A percentile compares a stretch with the other conserved stretches of the same genome.
phyloP scores from a whole-genome alignment of 805 yeast genomes.

The Limtongozyma cylindracea region DNA sequence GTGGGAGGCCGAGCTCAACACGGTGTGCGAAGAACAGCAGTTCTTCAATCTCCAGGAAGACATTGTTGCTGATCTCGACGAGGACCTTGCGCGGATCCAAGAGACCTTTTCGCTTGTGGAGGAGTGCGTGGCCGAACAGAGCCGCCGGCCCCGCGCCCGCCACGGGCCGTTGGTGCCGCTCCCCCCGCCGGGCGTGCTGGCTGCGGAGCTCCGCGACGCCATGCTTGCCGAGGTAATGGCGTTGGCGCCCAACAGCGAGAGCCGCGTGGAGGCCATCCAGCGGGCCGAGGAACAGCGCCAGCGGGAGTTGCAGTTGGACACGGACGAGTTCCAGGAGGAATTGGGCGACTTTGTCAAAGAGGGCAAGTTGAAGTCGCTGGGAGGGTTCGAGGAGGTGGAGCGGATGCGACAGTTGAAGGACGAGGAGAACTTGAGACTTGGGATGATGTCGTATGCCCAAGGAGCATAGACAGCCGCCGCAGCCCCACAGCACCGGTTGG shows the following conservation, averaged over 20 bases:
- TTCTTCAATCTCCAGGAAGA: conserved; percentile 80
- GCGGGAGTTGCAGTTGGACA: too few species aligned
- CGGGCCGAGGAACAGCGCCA: conserved; percentile 66
- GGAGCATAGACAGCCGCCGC: too few species aligned
- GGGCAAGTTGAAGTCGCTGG: conserved; percentile 50
- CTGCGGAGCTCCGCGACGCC: conserved; percentile 44
- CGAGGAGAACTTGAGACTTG: conserved; percentile 42
- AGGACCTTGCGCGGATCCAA: conserved; percentile 55
- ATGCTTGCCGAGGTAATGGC: conserved; percentile 59
- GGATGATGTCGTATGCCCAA: too few species aligned
- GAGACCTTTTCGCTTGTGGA: conserved; percentile 70
- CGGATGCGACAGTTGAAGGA: conserved; percentile 40
- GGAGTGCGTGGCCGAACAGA: conserved; percentile 57
- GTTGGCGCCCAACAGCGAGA: conserved; percentile 61
- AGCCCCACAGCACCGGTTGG: too few species aligned
- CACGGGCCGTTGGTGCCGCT: conserved; percentile 17
- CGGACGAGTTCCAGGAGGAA: conserved; percentile 65
- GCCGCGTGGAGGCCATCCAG: conserved; percentile 69
- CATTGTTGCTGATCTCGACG: conserved; percentile 48
- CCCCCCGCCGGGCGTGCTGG: conserved; percentile 36
- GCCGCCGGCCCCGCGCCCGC: conserved; percentile 17
- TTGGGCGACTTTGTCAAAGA: conserved; percentile 67
- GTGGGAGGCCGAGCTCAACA: conserved; percentile 81
- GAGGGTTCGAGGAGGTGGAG: conserved; percentile 79
- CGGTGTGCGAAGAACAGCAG: conserved; percentile 85